phyloP scores from a whole-genome alignment of 768 basidiomycete species.

The Suillus placidus region DNA sequence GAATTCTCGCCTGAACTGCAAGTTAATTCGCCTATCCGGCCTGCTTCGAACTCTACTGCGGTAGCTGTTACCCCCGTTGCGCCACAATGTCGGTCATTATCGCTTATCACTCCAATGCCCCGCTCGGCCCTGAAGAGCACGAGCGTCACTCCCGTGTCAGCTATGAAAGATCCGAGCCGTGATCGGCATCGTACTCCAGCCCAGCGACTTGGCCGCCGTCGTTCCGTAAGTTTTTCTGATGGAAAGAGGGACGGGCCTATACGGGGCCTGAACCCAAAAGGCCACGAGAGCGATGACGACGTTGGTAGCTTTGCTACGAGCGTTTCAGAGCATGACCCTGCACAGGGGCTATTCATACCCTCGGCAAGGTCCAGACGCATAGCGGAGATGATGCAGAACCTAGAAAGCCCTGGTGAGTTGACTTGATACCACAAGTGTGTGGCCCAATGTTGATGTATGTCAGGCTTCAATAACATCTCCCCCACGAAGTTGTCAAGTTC shows the following conservation, averaged over 20 bases:
- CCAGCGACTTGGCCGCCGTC: slow-evolving; percentile 53
- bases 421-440: slow-evolving; percentile 2
- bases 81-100: slow-evolving; percentile 16
- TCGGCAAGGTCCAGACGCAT: slow-evolving; percentile 82
- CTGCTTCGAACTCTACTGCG: neutral
- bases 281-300: slow-evolving; percentile 43
- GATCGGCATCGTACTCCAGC: slow-evolving; percentile 59
- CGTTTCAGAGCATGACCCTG: slow-evolving; percentile 19
- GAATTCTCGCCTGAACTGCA: slow-evolving; percentile 28
- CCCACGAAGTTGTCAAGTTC: slow-evolving; percentile 58
- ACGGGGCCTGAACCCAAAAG: slow-evolving; percentile 49
- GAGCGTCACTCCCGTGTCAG: slow-evolving; percentile 59
- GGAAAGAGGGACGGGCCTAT: slow-evolving; percentile 92
- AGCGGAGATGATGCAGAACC: slow-evolving; percentile 72
- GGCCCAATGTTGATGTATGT: slow-evolving; percentile 13
- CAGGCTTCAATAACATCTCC: slow-evolving; percentile 49
- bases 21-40: slow-evolving; percentile 8
- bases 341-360: slow-evolving; percentile 41
- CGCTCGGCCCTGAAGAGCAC: slow-evolving; percentile 47
- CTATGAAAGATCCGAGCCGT: slow-evolving; percentile 54
- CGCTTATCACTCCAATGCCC: slow-evolving; percentile 29
- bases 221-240: slow-evolving; percentile 97
- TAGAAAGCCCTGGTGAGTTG: slow-evolving; percentile 68
- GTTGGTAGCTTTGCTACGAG: slow-evolving; percentile 24
- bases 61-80: slow-evolving; percentile 26